Evolutionary conservation across 306 rosid genomes (phyloP).

Genomic region (Cicer bijugum): DNA sequence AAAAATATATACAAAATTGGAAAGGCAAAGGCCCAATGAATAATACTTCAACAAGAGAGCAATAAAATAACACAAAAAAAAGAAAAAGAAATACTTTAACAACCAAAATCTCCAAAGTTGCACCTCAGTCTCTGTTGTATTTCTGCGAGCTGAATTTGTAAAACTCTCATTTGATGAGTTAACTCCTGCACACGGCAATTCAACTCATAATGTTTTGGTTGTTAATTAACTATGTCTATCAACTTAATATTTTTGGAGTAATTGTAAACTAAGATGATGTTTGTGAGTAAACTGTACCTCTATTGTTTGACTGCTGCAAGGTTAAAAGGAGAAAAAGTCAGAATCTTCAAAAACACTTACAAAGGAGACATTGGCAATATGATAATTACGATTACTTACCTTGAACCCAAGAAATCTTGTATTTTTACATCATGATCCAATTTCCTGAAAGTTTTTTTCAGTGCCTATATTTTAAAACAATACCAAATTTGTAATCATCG

Average conservation of each 20-base stretch:
- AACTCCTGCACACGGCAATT: conserved; percentile 59
- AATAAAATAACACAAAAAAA: conserved; percentile 51
- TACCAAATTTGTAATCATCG: conserved; percentile 35
- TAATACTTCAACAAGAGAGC: conserved; percentile 31
- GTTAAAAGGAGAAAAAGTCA: conserved; percentile 37
- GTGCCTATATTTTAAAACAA: conserved; percentile 59
- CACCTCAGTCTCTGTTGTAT: conserved; percentile 83
- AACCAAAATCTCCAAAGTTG: conserved; percentile 70
- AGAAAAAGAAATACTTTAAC: conserved; percentile 64
- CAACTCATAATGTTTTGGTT: conserved; percentile 40
- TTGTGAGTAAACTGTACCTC: conserved; percentile 56
- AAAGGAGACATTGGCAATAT: conserved; percentile 37
- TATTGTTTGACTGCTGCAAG: conserved; percentile 68
- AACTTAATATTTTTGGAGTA: conserved; percentile 41
- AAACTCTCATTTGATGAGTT: conserved; percentile 50
- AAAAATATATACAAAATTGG: conserved; percentile 18
- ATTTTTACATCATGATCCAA: conserved; percentile 77
- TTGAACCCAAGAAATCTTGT: conserved; percentile 68
- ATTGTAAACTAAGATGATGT: conserved; percentile 31
- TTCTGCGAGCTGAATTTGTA: conserved; percentile 62
- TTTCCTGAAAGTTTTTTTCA: conserved; percentile 86
- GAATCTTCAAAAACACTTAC: conserved; percentile 38
- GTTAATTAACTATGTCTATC: conserved; percentile 2
- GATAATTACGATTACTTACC: conserved; percentile 49
- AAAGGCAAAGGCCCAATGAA: conserved; percentile 29